Evolutionary conservation across 805 yeast species (phyloP), one percentile per base, ranked within the genome.

Genomic region (Cyberlindnera americana): DNA sequence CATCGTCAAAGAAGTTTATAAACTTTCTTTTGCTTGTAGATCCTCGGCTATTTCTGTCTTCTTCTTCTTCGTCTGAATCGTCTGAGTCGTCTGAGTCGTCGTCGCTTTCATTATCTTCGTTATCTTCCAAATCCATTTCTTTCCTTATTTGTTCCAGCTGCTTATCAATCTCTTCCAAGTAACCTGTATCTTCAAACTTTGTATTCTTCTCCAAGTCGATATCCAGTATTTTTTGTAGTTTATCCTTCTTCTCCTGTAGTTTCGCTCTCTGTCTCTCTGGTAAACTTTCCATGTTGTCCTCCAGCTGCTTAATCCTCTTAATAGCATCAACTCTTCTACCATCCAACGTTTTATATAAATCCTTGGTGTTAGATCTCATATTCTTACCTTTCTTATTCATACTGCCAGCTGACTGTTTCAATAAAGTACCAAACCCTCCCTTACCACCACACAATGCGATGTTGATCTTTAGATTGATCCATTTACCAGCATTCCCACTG

Each of bases 351-450:
- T 66, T 58, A 39, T 58, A 67, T n/a, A 57, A 49, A 41, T 67
- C 71, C 22, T 49, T 54, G 5, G 47, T 35, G 30, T 37, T 52
- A 7, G 61, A 59, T 13, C 34, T 38, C 17, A 47, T 45, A 6
- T 52, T 48, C 29, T 47, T 49, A 11, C 41, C 48, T 12, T 53
- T 55, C 23, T 62, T 58, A 13, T 60, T 50, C 67, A 64, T 62
- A 19, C 58, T 50, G 3, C 64, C 66, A 3, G 70, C 75, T 38
- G 64, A 66, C 4, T 66, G 66, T 27, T 65, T 61, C 37, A 72
- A 52, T 47, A 62, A 53, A 14, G 66, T 56, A 1, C 75, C 77
- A 49, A 72, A 67, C 3, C 76, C 78, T 17, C 78, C 78, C 54
- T 73, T 72, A n/a, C 78, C 78, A 7, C 78, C 77, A 41, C 72